phyloP scores from a whole-genome alignment of 495 filamentous ascomycete species.

The Talaromyces thailandensis region DNA sequence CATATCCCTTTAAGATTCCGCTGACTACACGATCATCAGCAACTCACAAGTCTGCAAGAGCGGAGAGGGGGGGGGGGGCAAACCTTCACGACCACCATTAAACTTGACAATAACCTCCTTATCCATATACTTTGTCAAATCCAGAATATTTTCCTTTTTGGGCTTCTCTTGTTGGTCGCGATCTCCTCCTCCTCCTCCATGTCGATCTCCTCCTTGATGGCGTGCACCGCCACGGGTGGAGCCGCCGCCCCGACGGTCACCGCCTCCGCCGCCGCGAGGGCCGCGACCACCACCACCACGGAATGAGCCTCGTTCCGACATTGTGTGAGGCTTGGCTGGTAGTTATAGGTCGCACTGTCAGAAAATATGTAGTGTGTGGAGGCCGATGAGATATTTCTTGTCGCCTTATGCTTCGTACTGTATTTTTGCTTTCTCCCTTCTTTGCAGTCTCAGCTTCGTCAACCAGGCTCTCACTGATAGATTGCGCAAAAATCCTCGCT shows the following conservation, averaged over 20 bases:
- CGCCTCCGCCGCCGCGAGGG: constrained; percentile 33
- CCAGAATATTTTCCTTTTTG: constrained; percentile 97
- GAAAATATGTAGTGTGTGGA: background rate
- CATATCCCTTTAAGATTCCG: constrained; percentile 86
- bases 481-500: background rate
- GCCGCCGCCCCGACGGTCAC: constrained; percentile 42
- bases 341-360: background rate
- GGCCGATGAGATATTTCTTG: background rate
- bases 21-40: constrained; percentile 46
- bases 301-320: constrained; percentile 64
- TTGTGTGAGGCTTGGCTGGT: constrained; percentile 21
- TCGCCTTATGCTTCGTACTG: background rate
- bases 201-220: constrained; percentile 36
- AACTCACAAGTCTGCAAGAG: background rate
- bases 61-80: constrained; percentile 9
- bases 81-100: constrained; percentile 89
- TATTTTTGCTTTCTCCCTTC: background rate
- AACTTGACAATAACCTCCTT: constrained; percentile 93
- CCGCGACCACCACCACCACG: constrained; percentile 41
- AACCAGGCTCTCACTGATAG: background rate
- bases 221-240: constrained; percentile 31
- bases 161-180: constrained; percentile 56
- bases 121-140: constrained; percentile 92
- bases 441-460: background rate
- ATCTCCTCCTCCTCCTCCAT: constrained; percentile 27